phyloP scores from a whole-genome alignment of 2,329 filamentous ascomycete genomes.

The Thielaviopsis ethacetica region DNA sequence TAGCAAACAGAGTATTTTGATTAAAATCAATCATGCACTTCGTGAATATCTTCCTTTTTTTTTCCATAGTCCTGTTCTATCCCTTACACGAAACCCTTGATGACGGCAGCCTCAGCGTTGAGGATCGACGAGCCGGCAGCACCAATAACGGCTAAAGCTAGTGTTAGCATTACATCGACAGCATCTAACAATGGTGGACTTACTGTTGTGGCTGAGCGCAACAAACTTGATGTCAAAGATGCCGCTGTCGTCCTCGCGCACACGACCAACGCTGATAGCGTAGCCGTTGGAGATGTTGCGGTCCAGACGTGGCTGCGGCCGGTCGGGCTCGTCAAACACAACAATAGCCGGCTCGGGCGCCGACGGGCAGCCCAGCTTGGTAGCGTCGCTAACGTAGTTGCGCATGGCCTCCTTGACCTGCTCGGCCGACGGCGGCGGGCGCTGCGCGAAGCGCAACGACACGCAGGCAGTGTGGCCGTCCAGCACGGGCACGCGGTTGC shows the following conservation, averaged over 20 bases:
- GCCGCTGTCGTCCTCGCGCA: slow-evolving; percentile 70
- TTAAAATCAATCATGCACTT: background rate
- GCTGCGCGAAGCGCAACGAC: slow-evolving; percentile 62
- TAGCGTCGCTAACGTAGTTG: slow-evolving; percentile 66
- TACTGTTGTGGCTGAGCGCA: slow-evolving; percentile 67
- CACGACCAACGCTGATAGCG: slow-evolving; percentile 75
- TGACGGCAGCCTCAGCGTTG: slow-evolving; percentile 80
- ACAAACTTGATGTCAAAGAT: slow-evolving; percentile 95
- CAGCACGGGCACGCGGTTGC: slow-evolving; percentile 86
- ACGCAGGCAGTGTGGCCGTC: slow-evolving; percentile 96
- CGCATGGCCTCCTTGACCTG: slow-evolving; percentile 66
- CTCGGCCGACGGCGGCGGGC: slow-evolving; percentile 57
- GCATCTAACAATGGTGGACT: slow-evolving; percentile 17
- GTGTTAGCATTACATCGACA: slow-evolving; percentile 21
- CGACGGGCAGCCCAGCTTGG: slow-evolving; percentile 70
- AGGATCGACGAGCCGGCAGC: slow-evolving; percentile 92
- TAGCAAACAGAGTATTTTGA: background rate
- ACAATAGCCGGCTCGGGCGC: slow-evolving; percentile 68
- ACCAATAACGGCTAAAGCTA: slow-evolving; percentile 61
- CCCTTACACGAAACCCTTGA: slow-evolving; percentile 64
- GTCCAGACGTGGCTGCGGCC: slow-evolving; percentile 83
- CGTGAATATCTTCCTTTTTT: background rate
- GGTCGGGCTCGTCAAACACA: slow-evolving; percentile 77
- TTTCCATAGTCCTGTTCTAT: background rate
- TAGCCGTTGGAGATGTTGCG: slow-evolving; percentile 75